Percentiles rank a stretch among this genome's conserved stretches.
Conservation (phyloP, 495 filamentous ascomycete genomes). For the Penicillium robsamsonii region DNA sequence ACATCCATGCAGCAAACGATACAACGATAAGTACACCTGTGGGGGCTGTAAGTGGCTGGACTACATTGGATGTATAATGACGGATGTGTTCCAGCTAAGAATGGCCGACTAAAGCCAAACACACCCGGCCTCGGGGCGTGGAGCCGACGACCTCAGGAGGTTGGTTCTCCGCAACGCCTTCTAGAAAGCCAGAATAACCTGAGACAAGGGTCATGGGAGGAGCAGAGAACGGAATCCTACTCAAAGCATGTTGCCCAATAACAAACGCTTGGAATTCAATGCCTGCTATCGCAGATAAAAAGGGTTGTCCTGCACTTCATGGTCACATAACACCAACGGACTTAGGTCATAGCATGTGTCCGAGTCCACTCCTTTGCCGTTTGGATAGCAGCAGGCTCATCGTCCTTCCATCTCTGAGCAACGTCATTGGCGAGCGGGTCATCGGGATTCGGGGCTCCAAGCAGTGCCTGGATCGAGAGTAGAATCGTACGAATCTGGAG, state of each 20-base stretch:
- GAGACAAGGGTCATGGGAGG: constrained; percentile 1
- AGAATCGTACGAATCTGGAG: constrained; percentile 97
- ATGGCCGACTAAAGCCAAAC: neutral
- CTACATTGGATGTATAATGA: neutral
- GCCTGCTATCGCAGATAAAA: constrained; percentile 12
- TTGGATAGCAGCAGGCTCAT: constrained; percentile 85
- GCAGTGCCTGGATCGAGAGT: constrained; percentile 92
- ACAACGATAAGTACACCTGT: neutral
- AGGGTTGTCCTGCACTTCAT: constrained; percentile 28
- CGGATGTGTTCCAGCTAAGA: neutral
- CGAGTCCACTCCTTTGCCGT: constrained; percentile 88
- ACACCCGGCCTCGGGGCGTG: neutral
- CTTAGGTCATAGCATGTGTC: constrained; percentile 65
- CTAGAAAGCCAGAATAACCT: constrained; percentile 11
- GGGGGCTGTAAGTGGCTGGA: neutral
- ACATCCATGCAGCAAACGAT: neutral
- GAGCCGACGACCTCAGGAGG: neutral
- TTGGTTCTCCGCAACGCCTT: constrained; percentile 25
- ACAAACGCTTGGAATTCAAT: constrained; percentile 10
- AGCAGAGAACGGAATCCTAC: constrained; percentile 11
- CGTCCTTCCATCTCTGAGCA: constrained; percentile 96
- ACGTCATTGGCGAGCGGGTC: constrained; percentile 96
- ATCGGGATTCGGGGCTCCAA: constrained; percentile 96
- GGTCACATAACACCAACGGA: constrained; percentile 35
- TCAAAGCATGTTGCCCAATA: constrained; percentile 5